Conservation (phyloP, 108 stramenopile species). For the Fistulifera pelliculosa region DNA sequence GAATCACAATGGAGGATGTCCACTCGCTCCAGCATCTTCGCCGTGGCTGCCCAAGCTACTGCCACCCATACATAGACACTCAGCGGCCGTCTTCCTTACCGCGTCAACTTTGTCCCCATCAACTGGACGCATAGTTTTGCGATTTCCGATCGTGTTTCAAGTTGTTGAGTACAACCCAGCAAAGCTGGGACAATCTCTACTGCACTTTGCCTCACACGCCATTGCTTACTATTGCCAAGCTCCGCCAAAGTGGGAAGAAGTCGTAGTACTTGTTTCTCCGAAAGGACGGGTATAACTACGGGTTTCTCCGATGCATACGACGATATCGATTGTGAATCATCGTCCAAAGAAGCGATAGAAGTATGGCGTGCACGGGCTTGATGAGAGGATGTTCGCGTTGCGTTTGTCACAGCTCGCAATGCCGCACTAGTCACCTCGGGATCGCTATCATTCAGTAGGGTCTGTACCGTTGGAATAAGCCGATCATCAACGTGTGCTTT, state of each 20-base stretch:
- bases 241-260: constrained; percentile 79
- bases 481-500: constrained; percentile 78
- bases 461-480: constrained; percentile 78
- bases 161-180: constrained; percentile 67
- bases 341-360: constrained; percentile 33
- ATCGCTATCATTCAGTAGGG: constrained; percentile 69
- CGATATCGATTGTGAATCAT: constrained; percentile 61
- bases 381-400: constrained; percentile 44
- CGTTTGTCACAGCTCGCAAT: constrained; percentile 83
- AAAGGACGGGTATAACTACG: constrained; percentile 78
- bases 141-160: constrained; percentile 77
- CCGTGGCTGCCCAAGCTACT: constrained; percentile 75
- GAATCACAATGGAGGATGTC: constrained; percentile 72
- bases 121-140: constrained; percentile 63
- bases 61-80: constrained; percentile 78
- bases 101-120: constrained; percentile 78
- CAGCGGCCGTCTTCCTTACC: constrained; percentile 75
- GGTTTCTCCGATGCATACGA: constrained; percentile 72
- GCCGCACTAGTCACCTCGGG: constrained; percentile 84
- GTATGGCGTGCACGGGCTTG: constrained; percentile 18
- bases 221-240: constrained; percentile 72
- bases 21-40: constrained; percentile 68
- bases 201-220: constrained; percentile 84
- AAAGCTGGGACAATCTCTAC: constrained; percentile 89
- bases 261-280: constrained; percentile 71